phyloP scores from a whole-genome alignment of 2,329 filamentous ascomycete species.

The Metarhizium album region DNA sequence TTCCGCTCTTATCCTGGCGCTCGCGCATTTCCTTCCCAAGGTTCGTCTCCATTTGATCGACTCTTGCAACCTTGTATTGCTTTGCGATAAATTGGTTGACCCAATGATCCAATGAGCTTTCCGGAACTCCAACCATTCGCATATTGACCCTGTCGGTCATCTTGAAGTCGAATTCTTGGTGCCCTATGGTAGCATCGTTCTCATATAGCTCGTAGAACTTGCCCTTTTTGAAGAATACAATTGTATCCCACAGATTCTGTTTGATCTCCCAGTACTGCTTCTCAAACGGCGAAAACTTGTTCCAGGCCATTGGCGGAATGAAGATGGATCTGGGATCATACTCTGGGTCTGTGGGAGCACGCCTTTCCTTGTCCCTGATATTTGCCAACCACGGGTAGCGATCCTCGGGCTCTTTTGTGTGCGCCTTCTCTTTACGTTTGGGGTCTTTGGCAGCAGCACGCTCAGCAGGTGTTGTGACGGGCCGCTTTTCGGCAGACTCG shows the following conservation, averaged over 20 bases:
- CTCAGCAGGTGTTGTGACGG: conserved; percentile 23
- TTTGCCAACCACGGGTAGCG: conserved; percentile 87
- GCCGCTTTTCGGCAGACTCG: conserved; percentile 27
- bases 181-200: conserved; percentile 91
- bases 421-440: conserved; percentile 54
- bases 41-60: conserved; percentile 94
- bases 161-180: conserved; percentile 95
- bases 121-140: conserved; percentile 98
- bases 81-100: conserved; percentile 98
- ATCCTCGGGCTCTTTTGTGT: conserved; percentile 72
- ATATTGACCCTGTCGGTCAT: conserved; percentile 97
- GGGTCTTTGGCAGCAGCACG: conserved; percentile 17
- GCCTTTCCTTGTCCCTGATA: conserved; percentile 71
- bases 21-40: conserved; percentile 98
- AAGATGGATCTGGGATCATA: conserved; percentile 88
- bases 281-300: conserved; percentile 84
- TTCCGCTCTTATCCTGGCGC: conserved; percentile 52
- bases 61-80: conserved; percentile 91
- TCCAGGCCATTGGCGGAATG: conserved; percentile 71
- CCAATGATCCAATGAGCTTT: conserved; percentile 93
- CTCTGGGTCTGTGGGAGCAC: conserved; percentile 69
- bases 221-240: conserved; percentile 99
- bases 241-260: conserved; percentile 91
- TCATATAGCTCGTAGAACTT: conserved; percentile 99
- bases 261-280: conserved; percentile 99